These are phyloP conservation scores for Murraya koenigii DNA, from an alignment of 345 rosid genomes.

Conservation along the genomic window DNA sequence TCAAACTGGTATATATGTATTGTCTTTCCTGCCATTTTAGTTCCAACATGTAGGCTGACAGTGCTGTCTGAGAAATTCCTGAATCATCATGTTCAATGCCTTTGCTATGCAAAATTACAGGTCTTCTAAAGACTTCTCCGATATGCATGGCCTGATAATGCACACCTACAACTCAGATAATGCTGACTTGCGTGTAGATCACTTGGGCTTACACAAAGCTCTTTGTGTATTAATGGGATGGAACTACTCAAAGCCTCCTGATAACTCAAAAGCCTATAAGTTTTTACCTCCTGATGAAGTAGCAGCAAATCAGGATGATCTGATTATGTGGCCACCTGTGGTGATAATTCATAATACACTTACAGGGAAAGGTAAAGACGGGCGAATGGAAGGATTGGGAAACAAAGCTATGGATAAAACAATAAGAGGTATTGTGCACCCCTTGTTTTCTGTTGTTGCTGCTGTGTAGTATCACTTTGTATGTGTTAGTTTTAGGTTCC, in stretches of 20 bases:
- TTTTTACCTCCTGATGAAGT: slow-evolving; percentile 74
- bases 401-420: slow-evolving; percentile 91
- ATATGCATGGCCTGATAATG: slow-evolving; percentile 90
- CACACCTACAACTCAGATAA: slow-evolving; percentile 86
- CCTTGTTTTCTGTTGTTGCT: slow-evolving; percentile 32
- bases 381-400: slow-evolving; percentile 97
- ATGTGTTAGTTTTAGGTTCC: not conserved
- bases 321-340: slow-evolving; percentile 94
- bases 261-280: slow-evolving; percentile 79
- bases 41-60: slow-evolving; percentile 30
- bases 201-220: slow-evolving; percentile 96
- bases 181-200: slow-evolving; percentile 73
- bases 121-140: slow-evolving; percentile 81
- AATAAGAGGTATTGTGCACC: slow-evolving; percentile 74
- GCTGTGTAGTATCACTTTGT: slow-evolving; percentile 14
- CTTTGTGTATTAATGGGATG: slow-evolving; percentile 96
- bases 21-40: slow-evolving; percentile 21
- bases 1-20: slow-evolving; percentile 11
- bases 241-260: slow-evolving; percentile 81
- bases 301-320: slow-evolving; percentile 77
- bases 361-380: slow-evolving; percentile 94
- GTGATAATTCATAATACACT: slow-evolving; percentile 90
- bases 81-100: slow-evolving; percentile 55
- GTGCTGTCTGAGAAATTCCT: slow-evolving; percentile 33
- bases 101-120: slow-evolving; percentile 74